These are phyloP conservation scores for Aurifilum marmelostoma DNA, from an alignment of 2,329 filamentous ascomycete genomes.

Conservation along the genomic window DNA sequence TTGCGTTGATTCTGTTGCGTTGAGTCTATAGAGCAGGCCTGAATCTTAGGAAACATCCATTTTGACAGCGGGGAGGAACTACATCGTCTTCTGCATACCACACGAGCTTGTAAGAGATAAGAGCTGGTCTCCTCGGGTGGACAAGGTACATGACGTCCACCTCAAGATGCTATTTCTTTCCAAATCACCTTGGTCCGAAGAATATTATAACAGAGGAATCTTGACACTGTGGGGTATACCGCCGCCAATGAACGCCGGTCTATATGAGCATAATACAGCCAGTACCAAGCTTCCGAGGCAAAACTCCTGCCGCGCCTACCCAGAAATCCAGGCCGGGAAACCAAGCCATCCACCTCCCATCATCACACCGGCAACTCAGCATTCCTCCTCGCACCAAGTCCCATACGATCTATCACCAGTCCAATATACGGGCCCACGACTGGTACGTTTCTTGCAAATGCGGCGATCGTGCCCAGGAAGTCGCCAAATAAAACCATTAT, in stretches of 20 bases:
- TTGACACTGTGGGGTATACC: slow-evolving; percentile 25
- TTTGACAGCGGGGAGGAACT: slow-evolving; percentile 25
- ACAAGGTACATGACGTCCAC: neutral
- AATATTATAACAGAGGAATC: neutral
- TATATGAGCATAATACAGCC: slow-evolving; percentile 29
- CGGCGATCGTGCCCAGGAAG: slow-evolving; percentile 89
- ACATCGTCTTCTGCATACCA: slow-evolving; percentile 26
- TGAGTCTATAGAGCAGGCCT: slow-evolving; percentile 30
- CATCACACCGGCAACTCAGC: slow-evolving; percentile 75
- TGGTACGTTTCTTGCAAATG: slow-evolving; percentile 83
- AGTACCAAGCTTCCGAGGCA: slow-evolving; percentile 21
- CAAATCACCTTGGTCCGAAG: neutral
- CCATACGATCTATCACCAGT: slow-evolving; percentile 69
- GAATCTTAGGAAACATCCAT: slow-evolving; percentile 25
- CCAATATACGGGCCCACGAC: slow-evolving; percentile 87
- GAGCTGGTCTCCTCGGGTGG: slow-evolving; percentile 10
- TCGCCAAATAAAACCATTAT: slow-evolving; percentile 94
- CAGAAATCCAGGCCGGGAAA: neutral
- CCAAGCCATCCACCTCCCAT: neutral
- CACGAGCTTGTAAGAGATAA: slow-evolving; percentile 15
- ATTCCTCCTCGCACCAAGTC: slow-evolving; percentile 68
- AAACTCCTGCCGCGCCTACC: neutral
- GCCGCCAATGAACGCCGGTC: slow-evolving; percentile 29
- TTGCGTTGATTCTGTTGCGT: slow-evolving; percentile 16
- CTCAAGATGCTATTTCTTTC: neutral